Evolutionary conservation across 306 rosid species (phyloP).

Genomic region (Lagenaria siceraria): DNA sequence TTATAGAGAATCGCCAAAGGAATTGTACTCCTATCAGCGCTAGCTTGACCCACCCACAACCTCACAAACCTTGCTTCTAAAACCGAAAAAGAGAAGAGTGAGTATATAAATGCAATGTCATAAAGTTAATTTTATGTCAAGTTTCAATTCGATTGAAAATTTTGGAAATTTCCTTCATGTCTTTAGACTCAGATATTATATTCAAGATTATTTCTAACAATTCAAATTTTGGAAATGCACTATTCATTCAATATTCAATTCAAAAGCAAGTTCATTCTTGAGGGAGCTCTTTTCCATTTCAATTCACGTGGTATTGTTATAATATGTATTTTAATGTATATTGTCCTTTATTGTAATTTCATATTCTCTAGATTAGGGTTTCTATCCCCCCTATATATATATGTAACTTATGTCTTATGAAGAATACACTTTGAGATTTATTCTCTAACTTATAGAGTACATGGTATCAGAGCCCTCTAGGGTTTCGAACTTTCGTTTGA

Average conservation of each 20-base stretch:
- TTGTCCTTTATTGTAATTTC: too few species aligned
- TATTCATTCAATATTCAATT: background rate
- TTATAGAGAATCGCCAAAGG: constrained; percentile 58
- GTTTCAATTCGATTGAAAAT: background rate
- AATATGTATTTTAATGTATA: too few species aligned
- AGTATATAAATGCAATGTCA: background rate
- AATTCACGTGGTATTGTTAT: background rate
- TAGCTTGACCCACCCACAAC: constrained; percentile 65
- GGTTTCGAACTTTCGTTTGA: too few species aligned
- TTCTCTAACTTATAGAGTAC: too few species aligned
- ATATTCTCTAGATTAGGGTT: too few species aligned
- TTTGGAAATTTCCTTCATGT: background rate
- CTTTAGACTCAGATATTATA: background rate
- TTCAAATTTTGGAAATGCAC: background rate
- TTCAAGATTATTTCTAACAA: background rate
- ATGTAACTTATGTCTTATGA: too few species aligned
- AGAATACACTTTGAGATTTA: too few species aligned
- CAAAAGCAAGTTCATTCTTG: background rate
- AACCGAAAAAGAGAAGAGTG: background rate
- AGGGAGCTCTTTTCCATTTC: background rate
- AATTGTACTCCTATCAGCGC: constrained; percentile 26
- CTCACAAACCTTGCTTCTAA: constrained; percentile 44
- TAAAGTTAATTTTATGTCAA: background rate
- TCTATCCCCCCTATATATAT: too few species aligned
- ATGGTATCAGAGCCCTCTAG: too few species aligned